A percentile compares a stretch with the other conserved stretches of the same genome.
Evolutionary conservation across 2,329 filamentous ascomycete species (phyloP).

Genomic region (Colletotrichum sp.): DNA sequence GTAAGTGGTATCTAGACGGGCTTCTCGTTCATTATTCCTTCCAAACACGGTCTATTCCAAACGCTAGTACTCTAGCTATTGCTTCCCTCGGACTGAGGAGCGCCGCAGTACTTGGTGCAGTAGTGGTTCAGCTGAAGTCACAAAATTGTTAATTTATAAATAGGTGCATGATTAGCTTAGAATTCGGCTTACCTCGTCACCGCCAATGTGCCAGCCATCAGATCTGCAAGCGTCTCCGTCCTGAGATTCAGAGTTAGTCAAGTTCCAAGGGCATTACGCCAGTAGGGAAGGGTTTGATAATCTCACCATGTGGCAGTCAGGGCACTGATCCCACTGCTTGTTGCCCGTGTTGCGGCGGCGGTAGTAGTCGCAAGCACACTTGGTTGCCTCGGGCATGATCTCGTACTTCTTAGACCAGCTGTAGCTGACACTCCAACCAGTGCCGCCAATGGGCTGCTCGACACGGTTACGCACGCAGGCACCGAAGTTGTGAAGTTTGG

Average conservation of each 20-base stretch:
- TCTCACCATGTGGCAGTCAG: slow-evolving; percentile 3
- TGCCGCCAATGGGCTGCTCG: not conserved
- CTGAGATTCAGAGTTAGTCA: not conserved
- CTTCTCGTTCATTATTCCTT: not conserved
- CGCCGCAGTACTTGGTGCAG: slow-evolving; percentile 21
- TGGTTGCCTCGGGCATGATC: slow-evolving; percentile 5
- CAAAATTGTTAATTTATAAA: not conserved
- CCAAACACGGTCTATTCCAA: not conserved
- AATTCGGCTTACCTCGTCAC: slow-evolving; percentile 1
- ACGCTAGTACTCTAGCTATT: not conserved
- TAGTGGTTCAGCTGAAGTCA: slow-evolving; percentile 11
- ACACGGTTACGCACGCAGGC: not conserved
- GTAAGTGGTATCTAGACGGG: not conserved
- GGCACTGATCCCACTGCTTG: slow-evolving; percentile 20
- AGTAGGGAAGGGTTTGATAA: too few species aligned
- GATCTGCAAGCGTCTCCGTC: slow-evolving; percentile 15
- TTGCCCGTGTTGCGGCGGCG: slow-evolving; percentile 17
- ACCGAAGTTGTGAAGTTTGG: not conserved
- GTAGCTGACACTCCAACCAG: slow-evolving; percentile 5
- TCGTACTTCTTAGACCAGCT: slow-evolving; percentile 7
- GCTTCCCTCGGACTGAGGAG: slow-evolving; percentile 1
- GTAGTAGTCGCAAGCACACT: slow-evolving; percentile 16
- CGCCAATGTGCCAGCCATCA: slow-evolving; percentile 13
- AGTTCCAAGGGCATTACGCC: not conserved
- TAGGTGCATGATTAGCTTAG: accelerated